These are phyloP conservation scores for Odontarrhena argentea DNA, from an alignment of 345 rosid species.

Conservation along the genomic window DNA sequence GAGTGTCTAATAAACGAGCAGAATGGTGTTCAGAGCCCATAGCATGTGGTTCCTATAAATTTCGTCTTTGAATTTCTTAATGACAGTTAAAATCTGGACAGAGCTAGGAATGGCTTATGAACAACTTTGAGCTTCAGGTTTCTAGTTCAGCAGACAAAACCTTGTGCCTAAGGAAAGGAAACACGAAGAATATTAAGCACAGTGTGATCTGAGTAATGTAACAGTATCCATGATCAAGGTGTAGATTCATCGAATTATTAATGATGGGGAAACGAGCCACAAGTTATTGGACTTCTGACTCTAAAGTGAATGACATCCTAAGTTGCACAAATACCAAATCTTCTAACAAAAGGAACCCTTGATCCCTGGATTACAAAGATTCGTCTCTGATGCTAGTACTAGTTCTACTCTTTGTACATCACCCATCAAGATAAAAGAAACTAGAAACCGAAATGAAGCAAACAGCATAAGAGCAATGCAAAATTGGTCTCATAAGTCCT, in stretches of 20 bases:
- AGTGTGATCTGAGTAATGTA: constrained; percentile 19
- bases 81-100: constrained; percentile 28
- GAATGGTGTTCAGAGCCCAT: constrained; percentile 68
- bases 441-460: background rate
- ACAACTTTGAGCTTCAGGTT: constrained; percentile 15
- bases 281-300: constrained; percentile 9
- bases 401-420: background rate
- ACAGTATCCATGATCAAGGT: constrained; percentile 21
- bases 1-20: constrained; percentile 53
- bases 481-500: background rate
- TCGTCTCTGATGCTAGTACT: constrained; percentile 7
- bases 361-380: constrained; percentile 4
- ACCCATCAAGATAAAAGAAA: background rate
- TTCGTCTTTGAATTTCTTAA: constrained; percentile 21
- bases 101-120: constrained; percentile 29
- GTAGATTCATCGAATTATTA: background rate
- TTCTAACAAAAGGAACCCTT: background rate
- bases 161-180: constrained; percentile 23
- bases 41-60: constrained; percentile 5
- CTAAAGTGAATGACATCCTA: background rate
- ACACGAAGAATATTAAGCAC: constrained; percentile 5
- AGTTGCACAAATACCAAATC: background rate
- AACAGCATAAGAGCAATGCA: background rate
- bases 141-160: constrained; percentile 28
- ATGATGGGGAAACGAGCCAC: background rate